Conservation (phyloP, 2,329 filamentous ascomycete species). For the Aspergillus eucalypticola region DNA sequence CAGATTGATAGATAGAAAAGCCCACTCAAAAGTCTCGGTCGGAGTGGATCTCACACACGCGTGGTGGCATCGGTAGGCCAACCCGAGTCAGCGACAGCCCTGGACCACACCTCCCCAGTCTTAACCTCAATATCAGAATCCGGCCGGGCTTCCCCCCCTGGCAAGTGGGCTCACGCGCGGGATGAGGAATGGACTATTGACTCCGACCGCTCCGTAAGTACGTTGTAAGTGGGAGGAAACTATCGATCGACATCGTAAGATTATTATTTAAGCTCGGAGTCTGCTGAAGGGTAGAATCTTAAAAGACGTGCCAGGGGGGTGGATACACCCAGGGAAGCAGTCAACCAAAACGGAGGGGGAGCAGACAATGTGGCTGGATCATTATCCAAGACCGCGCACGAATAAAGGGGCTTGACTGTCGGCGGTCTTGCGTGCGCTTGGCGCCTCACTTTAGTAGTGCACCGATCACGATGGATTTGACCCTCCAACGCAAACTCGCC, state of each 20-base stretch:
- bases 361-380: constrained; percentile 11
- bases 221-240: neutral
- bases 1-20: constrained; percentile 18
- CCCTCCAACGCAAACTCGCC: constrained; percentile 21
- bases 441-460: constrained; percentile 26
- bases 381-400: constrained; percentile 5
- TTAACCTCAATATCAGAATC: constrained; percentile 2
- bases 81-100: constrained; percentile 8
- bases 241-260: constrained; percentile 2
- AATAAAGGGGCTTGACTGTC: constrained; percentile 15
- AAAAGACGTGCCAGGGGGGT: neutral
- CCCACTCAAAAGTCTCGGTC: constrained; percentile 4
- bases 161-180: constrained; percentile 3
- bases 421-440: constrained; percentile 15
- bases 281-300: neutral
- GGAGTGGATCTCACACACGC: constrained; percentile 8
- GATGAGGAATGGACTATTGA: neutral
- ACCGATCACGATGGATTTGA: constrained; percentile 14
- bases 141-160: neutral
- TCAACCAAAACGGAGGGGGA: neutral
- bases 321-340: neutral
- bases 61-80: constrained; percentile 4
- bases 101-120: neutral
- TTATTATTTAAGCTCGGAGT: constrained; percentile 12
- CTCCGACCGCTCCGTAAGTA: neutral